Conservation (phyloP, 2,329 filamentous ascomycete genomes). For the Clonostachys solani region DNA sequence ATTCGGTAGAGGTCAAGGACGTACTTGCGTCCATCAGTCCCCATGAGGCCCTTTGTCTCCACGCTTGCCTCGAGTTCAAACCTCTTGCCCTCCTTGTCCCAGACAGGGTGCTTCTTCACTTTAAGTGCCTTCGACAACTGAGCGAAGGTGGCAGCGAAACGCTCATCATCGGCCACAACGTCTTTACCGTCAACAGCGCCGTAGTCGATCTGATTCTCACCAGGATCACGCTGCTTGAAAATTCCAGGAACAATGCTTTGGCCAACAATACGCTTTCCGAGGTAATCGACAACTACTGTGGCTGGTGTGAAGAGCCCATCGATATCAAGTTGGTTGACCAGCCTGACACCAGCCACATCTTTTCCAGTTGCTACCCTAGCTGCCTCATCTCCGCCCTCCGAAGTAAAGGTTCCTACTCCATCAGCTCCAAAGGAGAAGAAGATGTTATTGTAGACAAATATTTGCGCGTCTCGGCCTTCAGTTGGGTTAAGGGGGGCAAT, state of each 20-base stretch:
- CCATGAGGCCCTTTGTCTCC: conserved; percentile 95
- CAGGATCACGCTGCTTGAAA: conserved; percentile 96
- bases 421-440: conserved; percentile 99
- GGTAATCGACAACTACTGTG: conserved; percentile 93
- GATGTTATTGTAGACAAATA: conserved; percentile 99
- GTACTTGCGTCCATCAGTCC: conserved; percentile 94
- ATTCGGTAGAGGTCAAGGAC: conserved; percentile 96
- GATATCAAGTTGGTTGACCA: conserved; percentile 96
- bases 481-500: conserved; percentile 93
- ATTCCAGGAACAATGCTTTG: conserved; percentile 98
- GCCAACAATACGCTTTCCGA: conserved; percentile 93
- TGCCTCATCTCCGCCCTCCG: conserved; percentile 93
- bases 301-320: conserved; percentile 91
- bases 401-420: conserved; percentile 94
- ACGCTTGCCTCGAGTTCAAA: conserved; percentile 94
- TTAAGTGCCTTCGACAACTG: conserved; percentile 87
- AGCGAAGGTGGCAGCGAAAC: conserved; percentile 78
- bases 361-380: conserved; percentile 94
- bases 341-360: conserved; percentile 88
- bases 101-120: conserved; percentile 92
- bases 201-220: conserved; percentile 98
- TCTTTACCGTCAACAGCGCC: conserved; percentile 97
- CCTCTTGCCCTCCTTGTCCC: conserved; percentile 91
- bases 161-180: conserved; percentile 83
- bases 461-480: conserved; percentile 87